These are phyloP conservation scores for Erysiphe neolycopersici DNA, from an alignment of 2,329 filamentous ascomycete species.

Conservation along the genomic window DNA sequence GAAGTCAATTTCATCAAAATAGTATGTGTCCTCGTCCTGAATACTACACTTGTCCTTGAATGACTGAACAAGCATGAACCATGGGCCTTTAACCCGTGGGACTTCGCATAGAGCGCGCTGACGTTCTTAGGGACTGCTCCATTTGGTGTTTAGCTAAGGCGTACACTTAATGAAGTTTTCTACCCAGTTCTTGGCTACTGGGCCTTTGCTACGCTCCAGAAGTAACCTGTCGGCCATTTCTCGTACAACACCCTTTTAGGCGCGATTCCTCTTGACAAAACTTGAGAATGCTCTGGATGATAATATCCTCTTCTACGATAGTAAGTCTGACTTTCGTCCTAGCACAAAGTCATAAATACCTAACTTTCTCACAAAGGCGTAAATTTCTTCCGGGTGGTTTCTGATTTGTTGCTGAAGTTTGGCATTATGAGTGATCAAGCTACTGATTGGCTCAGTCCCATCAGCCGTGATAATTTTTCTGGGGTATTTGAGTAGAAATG, in stretches of 20 bases:
- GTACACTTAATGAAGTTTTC: background rate
- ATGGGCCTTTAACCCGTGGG: background rate
- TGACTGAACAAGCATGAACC: background rate
- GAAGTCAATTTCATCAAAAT: background rate
- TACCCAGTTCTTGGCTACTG: background rate
- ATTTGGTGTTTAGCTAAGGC: background rate
- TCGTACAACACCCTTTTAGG: constrained; percentile 8
- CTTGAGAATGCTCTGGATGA: too few relatives aligned
- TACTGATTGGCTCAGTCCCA: too few relatives aligned
- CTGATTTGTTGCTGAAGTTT: too few relatives aligned
- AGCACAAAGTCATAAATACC: too few relatives aligned
- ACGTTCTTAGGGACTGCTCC: background rate
- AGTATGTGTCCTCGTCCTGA: background rate
- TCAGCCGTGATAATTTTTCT: too few relatives aligned
- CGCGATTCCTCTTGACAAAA: too few relatives aligned
- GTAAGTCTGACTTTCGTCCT: too few relatives aligned
- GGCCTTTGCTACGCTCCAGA: background rate
- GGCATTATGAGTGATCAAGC: too few relatives aligned
- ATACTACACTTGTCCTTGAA: background rate
- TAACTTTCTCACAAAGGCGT: too few relatives aligned
- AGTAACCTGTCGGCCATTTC: constrained; percentile 15
- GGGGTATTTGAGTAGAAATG: too few relatives aligned
- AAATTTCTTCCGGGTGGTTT: too few relatives aligned
- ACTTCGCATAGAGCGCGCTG: background rate
- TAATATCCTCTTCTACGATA: too few relatives aligned